Conservation (phyloP, 1,284 basidiomycete species). For the Vanrija sp. region DNA sequence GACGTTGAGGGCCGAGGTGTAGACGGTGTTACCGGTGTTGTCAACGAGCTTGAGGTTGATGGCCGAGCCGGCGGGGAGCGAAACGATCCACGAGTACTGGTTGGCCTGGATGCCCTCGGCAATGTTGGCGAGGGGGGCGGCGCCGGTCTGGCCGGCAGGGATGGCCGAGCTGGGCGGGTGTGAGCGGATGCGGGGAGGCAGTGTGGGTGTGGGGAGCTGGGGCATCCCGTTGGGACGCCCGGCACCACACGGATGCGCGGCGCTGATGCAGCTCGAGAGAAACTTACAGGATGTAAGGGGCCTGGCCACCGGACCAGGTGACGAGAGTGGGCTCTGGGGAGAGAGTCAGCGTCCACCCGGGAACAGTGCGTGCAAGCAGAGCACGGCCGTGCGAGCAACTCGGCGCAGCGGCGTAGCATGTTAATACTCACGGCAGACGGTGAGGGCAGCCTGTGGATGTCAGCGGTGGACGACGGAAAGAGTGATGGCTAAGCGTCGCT, state of each 20-base stretch:
- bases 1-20: conserved; percentile 34
- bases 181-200: not conserved
- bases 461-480: not conserved
- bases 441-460: conserved; percentile 28
- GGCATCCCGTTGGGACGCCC: too few species aligned
- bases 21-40: conserved; percentile 29
- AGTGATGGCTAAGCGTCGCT: not conserved
- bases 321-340: conserved; percentile 34
- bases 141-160: conserved; percentile 35
- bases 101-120: conserved; percentile 15
- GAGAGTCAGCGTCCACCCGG: conserved; percentile 3
- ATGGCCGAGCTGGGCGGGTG: conserved; percentile 32
- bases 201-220: too few species aligned
- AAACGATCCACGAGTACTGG: conserved; percentile 39
- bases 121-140: conserved; percentile 31
- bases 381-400: not conserved
- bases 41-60: conserved; percentile 41
- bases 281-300: conserved; percentile 45
- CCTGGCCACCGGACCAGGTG: conserved; percentile 30
- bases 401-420: too few species aligned
- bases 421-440: conserved; percentile 39
- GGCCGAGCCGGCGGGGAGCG: conserved; percentile 30
- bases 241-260: not conserved
- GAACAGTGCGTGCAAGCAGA: not conserved
- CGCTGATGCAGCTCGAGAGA: not conserved